A percentile compares a stretch with the other conserved stretches of the same genome.
Conservation (phyloP, 2,329 filamentous ascomycete species). For the Penicillium sp. region DNA sequence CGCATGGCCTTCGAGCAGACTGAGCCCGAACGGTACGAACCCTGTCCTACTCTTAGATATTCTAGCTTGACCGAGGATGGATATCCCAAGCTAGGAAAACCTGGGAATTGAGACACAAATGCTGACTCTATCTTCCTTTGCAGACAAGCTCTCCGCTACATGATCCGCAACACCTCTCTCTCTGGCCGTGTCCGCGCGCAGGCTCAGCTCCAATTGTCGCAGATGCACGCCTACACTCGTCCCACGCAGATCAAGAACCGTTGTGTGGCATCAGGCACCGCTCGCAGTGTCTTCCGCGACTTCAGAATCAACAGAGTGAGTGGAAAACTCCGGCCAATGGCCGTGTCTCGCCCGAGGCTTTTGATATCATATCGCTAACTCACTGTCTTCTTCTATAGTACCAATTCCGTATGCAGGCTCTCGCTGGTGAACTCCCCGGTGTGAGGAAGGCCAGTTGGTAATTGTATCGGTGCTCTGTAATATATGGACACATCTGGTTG, state of each 20-base stretch:
- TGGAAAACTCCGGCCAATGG: conserved; percentile 18
- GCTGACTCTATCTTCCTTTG: not conserved
- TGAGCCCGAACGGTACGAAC: conserved; percentile 77
- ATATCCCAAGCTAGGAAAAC: not conserved
- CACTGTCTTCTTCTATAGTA: conserved; percentile 57
- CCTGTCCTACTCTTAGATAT: not conserved
- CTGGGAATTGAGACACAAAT: not conserved
- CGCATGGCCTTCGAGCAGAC: conserved; percentile 84
- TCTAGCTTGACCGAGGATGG: too few relatives aligned
- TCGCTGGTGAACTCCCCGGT: conserved; percentile 81
- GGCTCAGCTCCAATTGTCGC: conserved; percentile 85
- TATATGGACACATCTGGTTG: conserved; percentile 22
- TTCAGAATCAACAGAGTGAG: conserved; percentile 90
- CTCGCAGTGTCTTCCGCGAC: conserved; percentile 83
- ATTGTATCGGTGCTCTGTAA: not conserved
- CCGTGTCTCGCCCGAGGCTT: not conserved
- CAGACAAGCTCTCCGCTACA: conserved; percentile 90
- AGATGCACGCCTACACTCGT: conserved; percentile 96
- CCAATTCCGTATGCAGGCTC: conserved; percentile 87
- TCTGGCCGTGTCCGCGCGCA: conserved; percentile 79
- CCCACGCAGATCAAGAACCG: conserved; percentile 92
- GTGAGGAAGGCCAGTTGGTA: conserved; percentile 98
- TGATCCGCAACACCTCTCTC: conserved; percentile 88
- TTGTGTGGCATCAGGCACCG: conserved; percentile 88
- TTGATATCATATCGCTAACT: conserved; percentile 18